phyloP scores from a whole-genome alignment of 1,139 yeast genomes.

The Yamadazyma dushanensis region DNA sequence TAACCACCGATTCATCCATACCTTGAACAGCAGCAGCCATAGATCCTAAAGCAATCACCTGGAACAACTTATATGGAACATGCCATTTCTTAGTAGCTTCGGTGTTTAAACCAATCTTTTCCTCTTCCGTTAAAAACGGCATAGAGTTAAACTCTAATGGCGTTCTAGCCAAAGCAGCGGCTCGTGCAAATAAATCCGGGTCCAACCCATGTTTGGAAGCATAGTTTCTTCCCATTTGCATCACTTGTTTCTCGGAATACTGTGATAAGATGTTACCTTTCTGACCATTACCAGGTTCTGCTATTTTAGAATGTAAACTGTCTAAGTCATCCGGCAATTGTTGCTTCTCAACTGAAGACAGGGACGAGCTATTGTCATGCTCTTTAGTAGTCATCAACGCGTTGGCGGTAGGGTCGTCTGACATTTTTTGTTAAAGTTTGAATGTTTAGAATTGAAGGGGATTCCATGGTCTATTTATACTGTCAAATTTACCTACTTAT shows the following conservation, averaged over 20 bases:
- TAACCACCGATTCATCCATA: slow-evolving; percentile 86
- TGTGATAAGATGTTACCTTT: slow-evolving; percentile 61
- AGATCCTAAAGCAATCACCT: slow-evolving; percentile 71
- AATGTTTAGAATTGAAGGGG: slow-evolving; percentile 2
- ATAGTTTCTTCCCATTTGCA: slow-evolving; percentile 70
- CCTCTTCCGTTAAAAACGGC: slow-evolving; percentile 57
- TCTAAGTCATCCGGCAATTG: slow-evolving; percentile 25
- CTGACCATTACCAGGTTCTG: slow-evolving; percentile 29
- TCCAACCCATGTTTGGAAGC: slow-evolving; percentile 64
- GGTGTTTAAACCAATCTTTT: slow-evolving; percentile 54
- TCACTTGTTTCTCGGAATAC: slow-evolving; percentile 63
- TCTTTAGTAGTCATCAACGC: slow-evolving; percentile 2
- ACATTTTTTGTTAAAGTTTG: slow-evolving; percentile 1
- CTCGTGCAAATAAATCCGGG: slow-evolving; percentile 64
- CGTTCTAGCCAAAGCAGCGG: slow-evolving; percentile 73
- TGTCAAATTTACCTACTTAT: background rate
- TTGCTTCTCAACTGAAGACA: slow-evolving; percentile 16
- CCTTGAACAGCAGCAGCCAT: slow-evolving; percentile 93
- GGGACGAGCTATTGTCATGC: slow-evolving; percentile 19
- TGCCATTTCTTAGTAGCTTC: slow-evolving; percentile 65
- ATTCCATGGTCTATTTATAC: slow-evolving; percentile 3
- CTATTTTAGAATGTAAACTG: slow-evolving; percentile 22
- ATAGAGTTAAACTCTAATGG: slow-evolving; percentile 63
- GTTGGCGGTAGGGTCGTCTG: slow-evolving; percentile 2
- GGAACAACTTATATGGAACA: slow-evolving; percentile 59